These are phyloP conservation scores for Colletotrichum cuscutae DNA, from an alignment of 2,329 filamentous ascomycete genomes.

Conservation along the genomic window DNA sequence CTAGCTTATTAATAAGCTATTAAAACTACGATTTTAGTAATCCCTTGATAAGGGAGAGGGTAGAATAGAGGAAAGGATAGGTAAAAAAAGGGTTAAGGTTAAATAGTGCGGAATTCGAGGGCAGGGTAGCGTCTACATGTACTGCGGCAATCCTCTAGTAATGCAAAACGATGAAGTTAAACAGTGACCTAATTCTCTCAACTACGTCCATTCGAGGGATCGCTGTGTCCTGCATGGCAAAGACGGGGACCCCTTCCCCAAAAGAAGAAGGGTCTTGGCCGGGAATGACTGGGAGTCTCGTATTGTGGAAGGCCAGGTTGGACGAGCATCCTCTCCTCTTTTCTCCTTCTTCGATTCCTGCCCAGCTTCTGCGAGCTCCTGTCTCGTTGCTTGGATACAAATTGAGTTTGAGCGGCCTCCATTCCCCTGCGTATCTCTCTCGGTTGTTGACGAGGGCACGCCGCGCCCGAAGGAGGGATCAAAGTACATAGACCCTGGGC, in stretches of 20 bases:
- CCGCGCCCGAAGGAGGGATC: background rate
- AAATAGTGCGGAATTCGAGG: too few species aligned
- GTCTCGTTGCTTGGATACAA: background rate
- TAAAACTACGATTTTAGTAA: too few species aligned
- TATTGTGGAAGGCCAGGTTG: background rate
- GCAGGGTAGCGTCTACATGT: too few species aligned
- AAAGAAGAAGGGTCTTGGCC: background rate
- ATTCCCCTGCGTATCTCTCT: background rate
- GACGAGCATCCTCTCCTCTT: background rate
- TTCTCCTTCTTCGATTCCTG: background rate
- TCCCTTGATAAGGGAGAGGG: too few species aligned
- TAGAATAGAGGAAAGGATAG: too few species aligned
- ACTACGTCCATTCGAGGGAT: background rate
- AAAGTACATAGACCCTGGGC: background rate
- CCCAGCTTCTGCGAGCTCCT: background rate
- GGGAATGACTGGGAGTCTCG: background rate
- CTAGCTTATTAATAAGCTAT: too few species aligned
- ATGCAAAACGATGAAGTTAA: too few species aligned
- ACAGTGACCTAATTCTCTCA: background rate
- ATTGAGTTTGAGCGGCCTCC: constrained; percentile 4
- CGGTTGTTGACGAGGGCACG: background rate
- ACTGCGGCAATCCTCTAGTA: too few species aligned
- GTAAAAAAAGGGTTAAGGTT: too few species aligned
- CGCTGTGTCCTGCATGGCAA: background rate
- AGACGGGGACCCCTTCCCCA: background rate